These are phyloP conservation scores for Teunomyces funiuensis DNA, from an alignment of 805 yeast species.

Conservation along the genomic window DNA sequence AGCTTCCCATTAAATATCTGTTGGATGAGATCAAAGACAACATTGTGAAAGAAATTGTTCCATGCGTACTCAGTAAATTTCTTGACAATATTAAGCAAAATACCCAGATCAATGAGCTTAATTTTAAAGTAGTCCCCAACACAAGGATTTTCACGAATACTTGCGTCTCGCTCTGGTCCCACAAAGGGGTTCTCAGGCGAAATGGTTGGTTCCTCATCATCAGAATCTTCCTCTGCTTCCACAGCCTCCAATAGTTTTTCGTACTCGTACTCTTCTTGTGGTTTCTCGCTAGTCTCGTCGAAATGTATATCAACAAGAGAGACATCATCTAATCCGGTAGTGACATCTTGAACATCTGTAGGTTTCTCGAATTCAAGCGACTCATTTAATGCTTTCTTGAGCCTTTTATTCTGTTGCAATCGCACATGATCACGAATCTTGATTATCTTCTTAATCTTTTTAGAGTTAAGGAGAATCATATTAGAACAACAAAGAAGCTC, in stretches of 20 bases:
- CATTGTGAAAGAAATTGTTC: constrained; percentile 97
- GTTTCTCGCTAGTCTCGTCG: constrained; percentile 20
- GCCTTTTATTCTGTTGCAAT: constrained; percentile 37
- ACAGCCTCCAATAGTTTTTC: constrained; percentile 22
- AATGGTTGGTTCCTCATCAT: constrained; percentile 45
- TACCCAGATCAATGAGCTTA: constrained; percentile 70
- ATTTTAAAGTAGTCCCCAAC: constrained; percentile 88
- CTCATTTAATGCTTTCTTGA: constrained; percentile 42
- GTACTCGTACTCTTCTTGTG: constrained; percentile 18
- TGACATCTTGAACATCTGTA: constrained; percentile 27
- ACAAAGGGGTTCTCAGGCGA: constrained; percentile 46
- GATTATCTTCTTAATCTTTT: constrained; percentile 66
- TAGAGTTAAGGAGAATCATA: constrained; percentile 86
- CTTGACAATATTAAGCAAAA: constrained; percentile 63
- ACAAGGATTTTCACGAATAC: constrained; percentile 56
- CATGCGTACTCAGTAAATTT: constrained; percentile 88
- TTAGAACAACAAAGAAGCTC: constrained; percentile 96
- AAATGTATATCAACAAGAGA: constrained; percentile 36
- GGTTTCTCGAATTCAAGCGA: constrained; percentile 14
- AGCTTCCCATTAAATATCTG: constrained; percentile 91
- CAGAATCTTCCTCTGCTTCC: constrained; percentile 36
- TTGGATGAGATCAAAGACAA: constrained; percentile 93
- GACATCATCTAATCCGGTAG: constrained; percentile 37
- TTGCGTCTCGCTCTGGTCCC: constrained; percentile 30
- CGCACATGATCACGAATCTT: constrained; percentile 69